These are phyloP conservation scores for Ramaria sp. DNA, from an alignment of 768 basidiomycete species.

Conservation along the genomic window DNA sequence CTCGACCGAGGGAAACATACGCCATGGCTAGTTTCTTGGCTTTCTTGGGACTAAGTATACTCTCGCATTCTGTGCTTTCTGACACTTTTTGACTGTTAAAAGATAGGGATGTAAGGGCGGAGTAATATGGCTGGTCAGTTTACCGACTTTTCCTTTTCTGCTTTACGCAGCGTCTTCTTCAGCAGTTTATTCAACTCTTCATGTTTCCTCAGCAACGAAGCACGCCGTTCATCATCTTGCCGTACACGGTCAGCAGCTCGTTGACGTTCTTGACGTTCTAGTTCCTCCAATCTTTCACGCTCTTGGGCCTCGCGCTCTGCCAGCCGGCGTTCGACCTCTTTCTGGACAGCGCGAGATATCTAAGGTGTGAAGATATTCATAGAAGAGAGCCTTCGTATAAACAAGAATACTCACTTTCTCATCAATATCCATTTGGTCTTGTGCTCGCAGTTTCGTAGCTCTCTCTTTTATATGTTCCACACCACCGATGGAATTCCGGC, in stretches of 20 bases:
- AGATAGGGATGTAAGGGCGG: background rate
- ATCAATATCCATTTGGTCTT: constrained; percentile 63
- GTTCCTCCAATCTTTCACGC: constrained; percentile 15
- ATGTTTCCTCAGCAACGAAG: constrained; percentile 52
- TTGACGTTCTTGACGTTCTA: constrained; percentile 23
- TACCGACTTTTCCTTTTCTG: constrained; percentile 65
- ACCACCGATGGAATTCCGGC: constrained; percentile 5
- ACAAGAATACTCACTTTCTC: constrained; percentile 40
- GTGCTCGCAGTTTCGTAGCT: constrained; percentile 12
- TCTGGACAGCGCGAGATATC: constrained; percentile 69
- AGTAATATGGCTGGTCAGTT: background rate
- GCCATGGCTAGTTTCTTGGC: constrained; percentile 77
- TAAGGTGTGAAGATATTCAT: constrained; percentile 16
- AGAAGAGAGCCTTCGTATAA: background rate
- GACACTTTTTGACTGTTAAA: background rate
- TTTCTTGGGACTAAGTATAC: constrained; percentile 50
- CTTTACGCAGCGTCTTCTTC: constrained; percentile 48
- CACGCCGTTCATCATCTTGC: constrained; percentile 31
- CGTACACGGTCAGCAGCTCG: constrained; percentile 24
- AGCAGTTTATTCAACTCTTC: constrained; percentile 62
- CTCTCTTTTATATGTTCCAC: background rate
- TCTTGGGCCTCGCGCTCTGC: constrained; percentile 24
- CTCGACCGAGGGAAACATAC: constrained; percentile 73
- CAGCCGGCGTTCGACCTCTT: constrained; percentile 58
- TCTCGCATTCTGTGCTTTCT: constrained; percentile 16